phyloP scores from a whole-genome alignment of 306 rosid species.

The Trifolium fragiferum region DNA sequence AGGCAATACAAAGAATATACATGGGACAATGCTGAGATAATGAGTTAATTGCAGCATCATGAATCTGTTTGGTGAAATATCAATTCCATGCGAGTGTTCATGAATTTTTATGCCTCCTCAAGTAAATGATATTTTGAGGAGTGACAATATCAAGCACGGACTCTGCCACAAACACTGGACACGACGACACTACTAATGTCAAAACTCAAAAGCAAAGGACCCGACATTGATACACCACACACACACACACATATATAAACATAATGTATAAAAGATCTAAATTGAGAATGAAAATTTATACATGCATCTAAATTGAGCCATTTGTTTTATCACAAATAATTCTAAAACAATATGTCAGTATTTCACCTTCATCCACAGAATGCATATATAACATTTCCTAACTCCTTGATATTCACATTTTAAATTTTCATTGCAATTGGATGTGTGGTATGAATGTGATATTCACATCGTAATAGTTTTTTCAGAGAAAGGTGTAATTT shows the following conservation, averaged over 20 bases:
- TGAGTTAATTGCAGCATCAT: background rate
- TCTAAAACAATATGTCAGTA: too few species aligned
- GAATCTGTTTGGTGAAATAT: background rate
- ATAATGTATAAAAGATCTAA: too few species aligned
- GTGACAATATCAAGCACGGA: background rate
- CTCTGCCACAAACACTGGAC: too few species aligned
- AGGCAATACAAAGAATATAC: background rate
- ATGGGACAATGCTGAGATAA: slow-evolving; percentile 8
- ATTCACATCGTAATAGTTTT: background rate
- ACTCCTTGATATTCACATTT: background rate
- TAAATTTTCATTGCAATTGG: background rate
- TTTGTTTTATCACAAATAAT: too few species aligned
- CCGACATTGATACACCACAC: too few species aligned
- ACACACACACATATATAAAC: too few species aligned
- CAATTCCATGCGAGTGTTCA: background rate
- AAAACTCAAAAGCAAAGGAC: too few species aligned
- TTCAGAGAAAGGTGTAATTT: background rate
- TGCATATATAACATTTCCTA: background rate
- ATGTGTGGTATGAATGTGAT: background rate
- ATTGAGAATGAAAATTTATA: too few species aligned
- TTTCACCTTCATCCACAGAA: background rate
- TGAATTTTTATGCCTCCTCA: background rate
- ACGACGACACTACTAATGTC: too few species aligned
- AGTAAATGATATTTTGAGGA: background rate
- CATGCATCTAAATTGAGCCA: too few species aligned